A percentile compares a stretch with the other conserved stretches of the same genome.
Evolutionary conservation across 2,329 filamentous ascomycete genomes (phyloP).

Genomic region (Aplosporella prunicola): DNA sequence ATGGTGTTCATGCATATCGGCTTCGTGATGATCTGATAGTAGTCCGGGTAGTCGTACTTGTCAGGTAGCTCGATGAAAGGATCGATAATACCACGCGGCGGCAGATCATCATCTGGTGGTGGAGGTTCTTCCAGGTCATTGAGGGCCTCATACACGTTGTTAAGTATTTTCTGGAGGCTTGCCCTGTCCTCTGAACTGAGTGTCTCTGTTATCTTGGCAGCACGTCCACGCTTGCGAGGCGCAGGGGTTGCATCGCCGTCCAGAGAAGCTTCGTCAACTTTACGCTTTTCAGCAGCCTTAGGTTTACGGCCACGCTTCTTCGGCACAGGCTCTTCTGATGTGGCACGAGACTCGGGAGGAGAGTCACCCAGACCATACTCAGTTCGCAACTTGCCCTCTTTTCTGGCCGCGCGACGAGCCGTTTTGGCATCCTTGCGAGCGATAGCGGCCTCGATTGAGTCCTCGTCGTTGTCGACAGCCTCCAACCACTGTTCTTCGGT

Average conservation of each 20-base stretch:
- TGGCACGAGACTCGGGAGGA: conserved; percentile 68
- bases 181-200: conserved; percentile 61
- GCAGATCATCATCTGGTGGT: conserved; percentile 35
- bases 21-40: conserved; percentile 84
- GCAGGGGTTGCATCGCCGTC: conserved; percentile 55
- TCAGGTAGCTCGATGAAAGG: conserved; percentile 88
- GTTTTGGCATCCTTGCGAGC: conserved; percentile 80
- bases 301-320: conserved; percentile 80
- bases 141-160: conserved; percentile 65
- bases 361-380: conserved; percentile 53
- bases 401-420: conserved; percentile 69
- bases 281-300: conserved; percentile 70
- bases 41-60: conserved; percentile 84
- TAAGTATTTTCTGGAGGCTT: conserved; percentile 70
- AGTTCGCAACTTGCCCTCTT: conserved; percentile 49
- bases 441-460: conserved; percentile 85
- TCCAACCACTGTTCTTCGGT: conserved; percentile 99
- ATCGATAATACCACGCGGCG: conserved; percentile 75
- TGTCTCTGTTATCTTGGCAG: conserved; percentile 57
- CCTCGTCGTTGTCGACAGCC: conserved; percentile 93
- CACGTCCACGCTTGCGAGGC: conserved; percentile 58
- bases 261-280: conserved; percentile 59
- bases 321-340: conserved; percentile 66
- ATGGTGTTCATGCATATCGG: conserved; percentile 97
- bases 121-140: conserved; percentile 68